These are phyloP conservation scores for Chaetomium tenue DNA, from an alignment of 495 filamentous ascomycete species.

Conservation along the genomic window DNA sequence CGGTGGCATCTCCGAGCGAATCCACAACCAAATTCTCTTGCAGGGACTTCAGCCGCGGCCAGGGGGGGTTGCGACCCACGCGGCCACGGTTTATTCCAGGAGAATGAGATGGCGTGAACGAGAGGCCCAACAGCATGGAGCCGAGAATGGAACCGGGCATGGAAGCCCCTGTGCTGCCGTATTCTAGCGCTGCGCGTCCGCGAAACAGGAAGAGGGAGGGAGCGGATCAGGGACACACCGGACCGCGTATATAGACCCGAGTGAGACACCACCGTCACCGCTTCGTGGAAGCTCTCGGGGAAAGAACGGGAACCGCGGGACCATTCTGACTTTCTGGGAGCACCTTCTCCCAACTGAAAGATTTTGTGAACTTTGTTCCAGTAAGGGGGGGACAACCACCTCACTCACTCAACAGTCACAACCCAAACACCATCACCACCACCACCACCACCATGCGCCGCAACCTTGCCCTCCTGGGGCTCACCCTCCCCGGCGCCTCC, in stretches of 20 bases:
- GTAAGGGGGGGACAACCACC: not conserved
- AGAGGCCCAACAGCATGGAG: not conserved
- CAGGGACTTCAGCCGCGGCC: not conserved
- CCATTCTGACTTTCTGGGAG: no score
- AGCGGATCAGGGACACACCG: no score
- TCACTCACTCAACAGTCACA: not conserved
- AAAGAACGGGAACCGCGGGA: no score
- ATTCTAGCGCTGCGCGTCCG: no score
- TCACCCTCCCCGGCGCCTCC: not conserved
- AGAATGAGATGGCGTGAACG: not conserved
- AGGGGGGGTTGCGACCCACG: not conserved
- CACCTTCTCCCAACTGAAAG: no score
- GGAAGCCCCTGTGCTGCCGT: no score
- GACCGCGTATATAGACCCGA: no score
- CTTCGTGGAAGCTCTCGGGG: no score
- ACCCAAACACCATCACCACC: no score
- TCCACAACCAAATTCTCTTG: not conserved
- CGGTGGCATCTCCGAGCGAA: not conserved
- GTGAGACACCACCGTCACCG: no score
- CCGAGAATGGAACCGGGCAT: no score
- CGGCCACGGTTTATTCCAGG: not conserved
- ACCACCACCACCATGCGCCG: conserved; percentile 19
- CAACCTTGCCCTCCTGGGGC: not conserved
- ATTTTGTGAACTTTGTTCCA: not conserved
- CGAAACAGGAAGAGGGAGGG: no score